phyloP scores from a whole-genome alignment of 352 stramenopile genomes.

The Detonula confervacea region DNA sequence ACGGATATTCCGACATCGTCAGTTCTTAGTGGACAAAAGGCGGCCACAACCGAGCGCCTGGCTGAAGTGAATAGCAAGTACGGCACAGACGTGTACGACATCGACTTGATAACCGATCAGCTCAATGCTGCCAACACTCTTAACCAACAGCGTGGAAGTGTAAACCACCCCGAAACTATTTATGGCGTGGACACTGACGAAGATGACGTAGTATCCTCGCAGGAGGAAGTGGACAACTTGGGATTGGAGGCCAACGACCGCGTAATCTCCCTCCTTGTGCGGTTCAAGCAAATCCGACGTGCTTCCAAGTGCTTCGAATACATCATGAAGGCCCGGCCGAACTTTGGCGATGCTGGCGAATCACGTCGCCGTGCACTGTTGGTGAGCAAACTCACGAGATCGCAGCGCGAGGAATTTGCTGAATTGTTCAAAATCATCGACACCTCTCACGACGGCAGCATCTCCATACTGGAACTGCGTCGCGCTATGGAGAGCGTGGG shows the following conservation, averaged over 20 bases:
- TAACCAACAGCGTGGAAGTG: conserved; percentile 61
- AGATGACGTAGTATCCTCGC: conserved; percentile 31
- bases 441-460: conserved; percentile 59
- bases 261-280: conserved; percentile 72
- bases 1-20: conserved; percentile 74
- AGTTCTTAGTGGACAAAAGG: conserved; percentile 72
- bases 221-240: conserved; percentile 7
- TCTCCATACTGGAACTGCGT: conserved; percentile 76
- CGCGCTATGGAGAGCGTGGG: conserved; percentile 79
- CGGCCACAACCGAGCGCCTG: conserved; percentile 55
- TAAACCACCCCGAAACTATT: conserved; percentile 60
- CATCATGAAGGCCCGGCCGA: conserved; percentile 70
- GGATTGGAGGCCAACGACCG: conserved; percentile 42
- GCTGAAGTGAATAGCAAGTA: conserved; percentile 80
- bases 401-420: conserved; percentile 76
- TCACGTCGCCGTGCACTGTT: conserved; percentile 64
- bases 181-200: conserved; percentile 66
- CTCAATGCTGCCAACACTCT: conserved; percentile 36
- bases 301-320: conserved; percentile 81
- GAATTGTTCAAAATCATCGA: conserved; percentile 84
- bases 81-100: conserved; percentile 58
- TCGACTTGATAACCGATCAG: conserved; percentile 57
- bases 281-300: conserved; percentile 79
- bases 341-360: conserved; percentile 72
- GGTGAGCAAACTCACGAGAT: conserved; percentile 67